phyloP scores from a whole-genome alignment of 2,329 filamentous ascomycete genomes.

The Ciborinia camelliae region DNA sequence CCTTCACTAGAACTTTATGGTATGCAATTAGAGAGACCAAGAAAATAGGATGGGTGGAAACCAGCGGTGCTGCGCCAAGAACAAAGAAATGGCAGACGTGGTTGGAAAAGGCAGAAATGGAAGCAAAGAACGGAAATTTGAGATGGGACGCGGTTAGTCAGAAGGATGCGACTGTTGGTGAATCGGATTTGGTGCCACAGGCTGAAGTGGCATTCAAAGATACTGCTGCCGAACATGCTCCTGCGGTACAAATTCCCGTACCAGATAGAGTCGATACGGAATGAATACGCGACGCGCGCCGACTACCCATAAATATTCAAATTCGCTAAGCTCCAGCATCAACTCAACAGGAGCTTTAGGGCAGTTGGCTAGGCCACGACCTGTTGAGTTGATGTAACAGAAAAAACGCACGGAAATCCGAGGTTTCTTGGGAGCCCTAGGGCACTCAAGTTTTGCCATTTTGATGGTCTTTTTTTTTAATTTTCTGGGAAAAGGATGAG shows the following conservation, averaged over 20 bases:
- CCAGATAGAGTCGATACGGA: conserved; percentile 15
- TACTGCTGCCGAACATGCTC: conserved; percentile 31
- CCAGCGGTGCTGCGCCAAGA: conserved; percentile 49
- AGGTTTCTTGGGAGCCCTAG: not conserved
- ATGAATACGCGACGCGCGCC: not conserved
- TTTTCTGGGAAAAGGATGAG: not conserved
- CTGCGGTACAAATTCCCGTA: conserved; percentile 29
- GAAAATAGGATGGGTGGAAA: conserved; percentile 51
- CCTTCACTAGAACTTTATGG: conserved; percentile 57
- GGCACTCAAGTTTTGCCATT: not conserved
- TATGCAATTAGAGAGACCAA: conserved; percentile 55
- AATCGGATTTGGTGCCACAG: conserved; percentile 22
- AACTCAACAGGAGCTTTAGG: not conserved
- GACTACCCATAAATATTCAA: not conserved
- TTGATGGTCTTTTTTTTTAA: not conserved
- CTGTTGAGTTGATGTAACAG: not conserved
- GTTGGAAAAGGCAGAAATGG: conserved; percentile 48
- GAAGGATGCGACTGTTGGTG: conserved; percentile 48
- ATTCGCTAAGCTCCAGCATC: not conserved
- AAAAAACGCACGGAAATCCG: not conserved
- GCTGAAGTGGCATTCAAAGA: conserved; percentile 20
- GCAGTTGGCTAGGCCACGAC: not conserved
- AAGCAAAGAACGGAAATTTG: conserved; percentile 37
- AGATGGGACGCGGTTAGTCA: conserved; percentile 48
- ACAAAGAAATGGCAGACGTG: conserved; percentile 52